A percentile compares a stretch with the other conserved stretches of the same genome.
phyloP scores from a whole-genome alignment of 805 yeast genomes.

The Kuraishia cidri region DNA sequence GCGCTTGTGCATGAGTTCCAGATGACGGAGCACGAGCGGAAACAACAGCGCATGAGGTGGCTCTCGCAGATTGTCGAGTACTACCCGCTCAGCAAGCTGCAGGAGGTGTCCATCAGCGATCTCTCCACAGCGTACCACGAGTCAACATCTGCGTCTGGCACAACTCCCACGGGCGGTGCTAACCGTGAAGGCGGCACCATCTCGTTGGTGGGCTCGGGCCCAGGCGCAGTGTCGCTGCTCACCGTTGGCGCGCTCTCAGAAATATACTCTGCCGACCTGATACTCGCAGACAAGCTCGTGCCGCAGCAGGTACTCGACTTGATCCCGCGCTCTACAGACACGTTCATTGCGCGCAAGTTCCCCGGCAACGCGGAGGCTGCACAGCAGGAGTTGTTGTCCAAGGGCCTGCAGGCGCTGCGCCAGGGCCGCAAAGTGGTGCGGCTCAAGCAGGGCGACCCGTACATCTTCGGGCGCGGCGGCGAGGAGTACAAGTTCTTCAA shows the following conservation, averaged over 20 bases:
- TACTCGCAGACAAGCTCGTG: constrained; percentile 86
- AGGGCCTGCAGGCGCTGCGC: constrained; percentile 58
- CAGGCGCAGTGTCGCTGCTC: constrained; percentile 76
- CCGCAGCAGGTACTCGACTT: constrained; percentile 80
- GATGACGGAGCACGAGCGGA: constrained; percentile 40
- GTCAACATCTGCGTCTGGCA: neutral
- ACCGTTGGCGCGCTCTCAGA: constrained; percentile 81
- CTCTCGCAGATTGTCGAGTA: constrained; percentile 85
- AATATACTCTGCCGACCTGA: constrained; percentile 73
- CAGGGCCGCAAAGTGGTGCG: constrained; percentile 77
- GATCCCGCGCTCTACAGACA: constrained; percentile 67
- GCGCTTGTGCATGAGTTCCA: constrained; percentile 51
- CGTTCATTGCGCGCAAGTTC: constrained; percentile 85
- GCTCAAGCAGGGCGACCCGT: constrained; percentile 95
- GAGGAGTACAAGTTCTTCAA: constrained; percentile 75
- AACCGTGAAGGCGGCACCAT: constrained; percentile 37
- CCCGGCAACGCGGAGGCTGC: constrained; percentile 97
- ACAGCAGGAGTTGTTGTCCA: constrained; percentile 69
- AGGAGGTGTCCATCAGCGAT: constrained; percentile 50
- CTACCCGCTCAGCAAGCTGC: constrained; percentile 65
- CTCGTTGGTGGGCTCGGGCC: constrained; percentile 90
- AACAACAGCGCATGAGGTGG: constrained; percentile 68
- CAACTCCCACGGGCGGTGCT: constrained; percentile 4
- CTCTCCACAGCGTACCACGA: constrained; percentile 32
- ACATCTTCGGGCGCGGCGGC: constrained; percentile 93